A percentile compares a stretch with the other conserved stretches of the same genome.
phyloP scores from a whole-genome alignment of 2,329 filamentous ascomycete species.

The Chaetoscypha palmicola region DNA sequence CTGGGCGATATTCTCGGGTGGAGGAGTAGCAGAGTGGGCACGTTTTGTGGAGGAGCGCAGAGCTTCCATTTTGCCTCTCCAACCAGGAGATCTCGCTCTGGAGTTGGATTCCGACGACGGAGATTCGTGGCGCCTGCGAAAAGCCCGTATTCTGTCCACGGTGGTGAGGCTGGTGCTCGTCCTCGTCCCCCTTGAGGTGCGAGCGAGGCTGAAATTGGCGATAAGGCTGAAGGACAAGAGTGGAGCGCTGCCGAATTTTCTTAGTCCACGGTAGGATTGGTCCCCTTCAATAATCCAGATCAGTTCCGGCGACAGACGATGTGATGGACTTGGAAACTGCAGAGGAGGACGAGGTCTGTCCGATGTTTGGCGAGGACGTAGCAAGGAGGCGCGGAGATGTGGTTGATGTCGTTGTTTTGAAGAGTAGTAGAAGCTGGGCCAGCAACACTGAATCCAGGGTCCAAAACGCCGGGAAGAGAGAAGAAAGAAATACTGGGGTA shows the following conservation, averaged over 20 bases:
- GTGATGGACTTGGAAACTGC: no score
- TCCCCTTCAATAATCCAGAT: no score
- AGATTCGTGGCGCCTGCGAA: conserved; percentile 26
- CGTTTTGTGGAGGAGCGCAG: conserved; percentile 23
- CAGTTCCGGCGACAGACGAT: no score
- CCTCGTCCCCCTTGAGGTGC: conserved; percentile 12
- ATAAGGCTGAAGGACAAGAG: conserved; percentile 6
- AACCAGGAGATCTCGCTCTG: conserved; percentile 24
- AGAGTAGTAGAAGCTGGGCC: no score
- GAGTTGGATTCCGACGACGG: conserved; percentile 10
- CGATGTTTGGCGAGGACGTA: no score
- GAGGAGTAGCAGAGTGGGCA: conserved; percentile 16
- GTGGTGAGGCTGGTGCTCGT: conserved; percentile 12
- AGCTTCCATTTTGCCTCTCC: conserved; percentile 27
- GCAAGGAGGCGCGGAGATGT: no score
- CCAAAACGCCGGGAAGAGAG: not conserved
- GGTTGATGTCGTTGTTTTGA: no score
- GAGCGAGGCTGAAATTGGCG: conserved; percentile 6
- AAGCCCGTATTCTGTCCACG: conserved; percentile 29
- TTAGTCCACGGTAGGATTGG: no score
- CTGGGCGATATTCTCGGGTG: conserved; percentile 10
- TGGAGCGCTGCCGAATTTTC: not conserved
- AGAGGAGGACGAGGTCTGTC: no score
- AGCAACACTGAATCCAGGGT: no score
- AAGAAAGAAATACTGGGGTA: conserved; percentile 7